These are phyloP conservation scores for Saccharum spontaneum DNA, from an alignment of 176 grass and related monocot species.

Conservation along the genomic window DNA sequence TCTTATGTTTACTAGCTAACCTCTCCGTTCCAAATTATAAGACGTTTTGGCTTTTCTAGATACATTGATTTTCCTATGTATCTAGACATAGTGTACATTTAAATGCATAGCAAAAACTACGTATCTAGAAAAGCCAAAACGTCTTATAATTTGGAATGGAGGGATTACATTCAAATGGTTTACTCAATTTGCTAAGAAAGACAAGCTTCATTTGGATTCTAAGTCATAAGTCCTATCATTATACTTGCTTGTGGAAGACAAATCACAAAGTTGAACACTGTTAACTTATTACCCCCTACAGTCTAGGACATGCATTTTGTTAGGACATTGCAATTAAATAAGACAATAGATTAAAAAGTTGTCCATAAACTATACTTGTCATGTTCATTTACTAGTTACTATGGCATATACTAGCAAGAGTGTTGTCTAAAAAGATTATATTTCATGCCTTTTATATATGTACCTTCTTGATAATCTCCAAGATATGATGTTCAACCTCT, in stretches of 20 bases:
- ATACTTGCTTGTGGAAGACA: not conserved
- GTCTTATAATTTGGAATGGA: not conserved
- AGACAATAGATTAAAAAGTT: not conserved
- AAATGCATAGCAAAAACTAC: not conserved
- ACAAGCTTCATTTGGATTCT: not conserved
- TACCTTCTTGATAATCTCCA: not conserved
- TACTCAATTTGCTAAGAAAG: not conserved
- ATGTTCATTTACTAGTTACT: not conserved
- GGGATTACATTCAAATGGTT: not conserved
- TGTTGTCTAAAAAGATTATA: not conserved
- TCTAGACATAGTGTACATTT: not conserved
- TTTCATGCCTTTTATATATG: slow-evolving; percentile 22
- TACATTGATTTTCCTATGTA: not conserved
- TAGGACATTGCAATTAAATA: not conserved
- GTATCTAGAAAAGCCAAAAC: not conserved
- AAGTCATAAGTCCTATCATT: not conserved
- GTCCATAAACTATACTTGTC: not conserved
- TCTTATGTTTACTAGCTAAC: not conserved
- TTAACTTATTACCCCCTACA: not conserved
- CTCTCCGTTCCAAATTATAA: not conserved
- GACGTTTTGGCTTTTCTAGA: not conserved
- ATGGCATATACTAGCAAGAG: not conserved
- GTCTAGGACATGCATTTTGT: not conserved
- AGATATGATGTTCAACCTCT: slow-evolving; percentile 5
- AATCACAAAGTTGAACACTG: not conserved